Evolutionary conservation across 305 asterid species (phyloP).

Genomic region (Fraxinus latifolia): DNA sequence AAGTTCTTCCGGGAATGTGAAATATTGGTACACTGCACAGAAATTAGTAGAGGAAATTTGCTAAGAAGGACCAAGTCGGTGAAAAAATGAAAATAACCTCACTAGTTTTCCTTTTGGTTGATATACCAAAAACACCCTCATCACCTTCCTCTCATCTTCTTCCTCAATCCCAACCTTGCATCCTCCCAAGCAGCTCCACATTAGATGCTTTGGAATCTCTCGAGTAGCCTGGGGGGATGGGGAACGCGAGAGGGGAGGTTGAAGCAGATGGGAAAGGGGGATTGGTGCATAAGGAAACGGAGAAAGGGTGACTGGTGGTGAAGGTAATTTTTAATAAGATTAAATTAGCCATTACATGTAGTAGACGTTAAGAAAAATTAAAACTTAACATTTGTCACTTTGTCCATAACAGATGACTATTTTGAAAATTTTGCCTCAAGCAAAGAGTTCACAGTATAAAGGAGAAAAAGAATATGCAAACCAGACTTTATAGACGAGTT

Average conservation of each 20-base stretch:
- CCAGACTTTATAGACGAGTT: neutral
- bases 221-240: neutral
- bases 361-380: neutral
- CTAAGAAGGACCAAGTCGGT: neutral
- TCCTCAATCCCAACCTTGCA: neutral
- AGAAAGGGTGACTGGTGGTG: neutral
- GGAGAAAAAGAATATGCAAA: neutral
- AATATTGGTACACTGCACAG: slow-evolving; percentile 82
- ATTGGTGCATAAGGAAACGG: neutral
- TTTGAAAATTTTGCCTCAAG: neutral
- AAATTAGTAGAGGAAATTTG: slow-evolving; percentile 3
- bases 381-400: neutral
- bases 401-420: neutral
- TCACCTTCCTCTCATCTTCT: neutral
- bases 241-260: neutral
- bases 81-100: neutral
- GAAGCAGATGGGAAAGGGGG: neutral
- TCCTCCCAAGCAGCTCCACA: neutral
- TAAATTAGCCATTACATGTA: neutral
- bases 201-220: neutral
- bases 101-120: neutral
- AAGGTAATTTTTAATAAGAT: neutral
- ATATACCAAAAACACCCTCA: neutral
- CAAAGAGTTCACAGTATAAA: neutral
- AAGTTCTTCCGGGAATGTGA: slow-evolving; percentile 94